These are phyloP conservation scores for Schwanniomyces vanrijiae DNA, from an alignment of 805 yeast species.

Conservation along the genomic window DNA sequence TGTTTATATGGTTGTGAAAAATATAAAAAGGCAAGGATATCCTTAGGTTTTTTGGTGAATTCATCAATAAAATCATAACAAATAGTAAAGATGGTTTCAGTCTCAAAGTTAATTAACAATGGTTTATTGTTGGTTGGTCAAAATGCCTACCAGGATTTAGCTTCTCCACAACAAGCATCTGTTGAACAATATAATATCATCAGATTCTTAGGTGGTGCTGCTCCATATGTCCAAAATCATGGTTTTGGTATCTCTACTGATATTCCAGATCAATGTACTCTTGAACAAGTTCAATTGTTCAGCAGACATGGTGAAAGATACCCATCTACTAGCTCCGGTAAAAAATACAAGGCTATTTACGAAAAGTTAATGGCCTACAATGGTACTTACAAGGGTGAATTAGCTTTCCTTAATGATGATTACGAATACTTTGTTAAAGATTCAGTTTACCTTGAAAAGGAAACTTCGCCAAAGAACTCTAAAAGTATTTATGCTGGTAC, in stretches of 20 bases:
- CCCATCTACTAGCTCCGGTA: constrained; percentile 34
- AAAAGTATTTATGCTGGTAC: constrained; percentile 53
- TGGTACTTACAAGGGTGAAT: constrained; percentile 44
- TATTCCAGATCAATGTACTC: constrained; percentile 49
- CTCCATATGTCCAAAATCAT: constrained; percentile 51
- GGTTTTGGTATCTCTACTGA: constrained; percentile 55
- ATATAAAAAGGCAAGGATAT: background rate
- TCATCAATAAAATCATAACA: background rate
- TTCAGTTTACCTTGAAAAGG: constrained; percentile 44
- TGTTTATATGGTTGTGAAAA: background rate
- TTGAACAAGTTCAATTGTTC: constrained; percentile 68
- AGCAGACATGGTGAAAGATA: constrained; percentile 82
- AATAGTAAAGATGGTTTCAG: constrained; percentile 22
- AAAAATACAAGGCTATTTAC: constrained; percentile 23
- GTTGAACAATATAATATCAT: constrained; percentile 48
- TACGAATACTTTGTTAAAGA: constrained; percentile 50
- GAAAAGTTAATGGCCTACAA: constrained; percentile 24
- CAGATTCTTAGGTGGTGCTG: constrained; percentile 54
- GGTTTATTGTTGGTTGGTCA: constrained; percentile 30
- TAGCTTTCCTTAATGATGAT: constrained; percentile 49
- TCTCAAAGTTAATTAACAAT: constrained; percentile 26
- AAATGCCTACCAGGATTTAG: constrained; percentile 27
- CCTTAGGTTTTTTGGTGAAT: background rate
- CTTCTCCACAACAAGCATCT: constrained; percentile 41
- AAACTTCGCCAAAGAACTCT: constrained; percentile 47